A percentile compares a stretch with the other conserved stretches of the same genome.
Evolutionary conservation across 768 basidiomycete genomes (phyloP).

Genomic region (Mycena crocata): DNA sequence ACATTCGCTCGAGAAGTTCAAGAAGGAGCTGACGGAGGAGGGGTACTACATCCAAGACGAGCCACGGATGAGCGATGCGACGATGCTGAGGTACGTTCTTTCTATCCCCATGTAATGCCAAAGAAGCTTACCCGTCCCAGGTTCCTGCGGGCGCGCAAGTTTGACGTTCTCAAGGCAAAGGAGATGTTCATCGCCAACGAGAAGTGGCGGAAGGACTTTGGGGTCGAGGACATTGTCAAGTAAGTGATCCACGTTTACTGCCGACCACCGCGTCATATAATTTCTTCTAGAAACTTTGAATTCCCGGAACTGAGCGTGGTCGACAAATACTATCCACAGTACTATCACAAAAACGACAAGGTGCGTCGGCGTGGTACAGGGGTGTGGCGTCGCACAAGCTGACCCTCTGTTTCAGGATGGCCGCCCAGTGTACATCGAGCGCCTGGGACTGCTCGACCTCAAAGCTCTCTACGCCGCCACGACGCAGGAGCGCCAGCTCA

Average conservation of each 20-base stretch:
- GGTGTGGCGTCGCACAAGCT: not conserved
- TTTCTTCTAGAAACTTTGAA: slow-evolving; percentile 77
- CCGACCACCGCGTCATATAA: not conserved
- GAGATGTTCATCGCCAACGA: slow-evolving; percentile 85
- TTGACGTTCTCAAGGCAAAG: slow-evolving; percentile 86
- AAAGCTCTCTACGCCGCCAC: slow-evolving; percentile 84
- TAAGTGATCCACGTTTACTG: slow-evolving; percentile 47
- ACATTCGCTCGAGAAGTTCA: slow-evolving; percentile 76
- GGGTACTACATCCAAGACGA: slow-evolving; percentile 65
- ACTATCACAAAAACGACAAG: slow-evolving; percentile 96
- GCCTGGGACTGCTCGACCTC: slow-evolving; percentile 90
- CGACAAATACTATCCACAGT: slow-evolving; percentile 94
- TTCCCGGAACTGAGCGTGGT: slow-evolving; percentile 88
- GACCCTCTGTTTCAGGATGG: slow-evolving; percentile 72
- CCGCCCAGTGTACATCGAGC: slow-evolving; percentile 95
- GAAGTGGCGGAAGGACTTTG: slow-evolving; percentile 90
- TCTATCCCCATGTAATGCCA: not conserved
- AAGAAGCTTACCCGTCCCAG: slow-evolving; percentile 48
- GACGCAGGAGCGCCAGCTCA: slow-evolving; percentile 87
- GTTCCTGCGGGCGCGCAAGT: slow-evolving; percentile 94
- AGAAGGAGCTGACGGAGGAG: slow-evolving; percentile 69
- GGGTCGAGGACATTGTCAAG: slow-evolving; percentile 80
- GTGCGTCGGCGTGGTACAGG: slow-evolving; percentile 53
- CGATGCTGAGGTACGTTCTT: slow-evolving; percentile 67
- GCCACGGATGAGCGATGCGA: slow-evolving; percentile 74